phyloP scores from a whole-genome alignment of 148 eudicot species.

The Pouteria glomerata region DNA sequence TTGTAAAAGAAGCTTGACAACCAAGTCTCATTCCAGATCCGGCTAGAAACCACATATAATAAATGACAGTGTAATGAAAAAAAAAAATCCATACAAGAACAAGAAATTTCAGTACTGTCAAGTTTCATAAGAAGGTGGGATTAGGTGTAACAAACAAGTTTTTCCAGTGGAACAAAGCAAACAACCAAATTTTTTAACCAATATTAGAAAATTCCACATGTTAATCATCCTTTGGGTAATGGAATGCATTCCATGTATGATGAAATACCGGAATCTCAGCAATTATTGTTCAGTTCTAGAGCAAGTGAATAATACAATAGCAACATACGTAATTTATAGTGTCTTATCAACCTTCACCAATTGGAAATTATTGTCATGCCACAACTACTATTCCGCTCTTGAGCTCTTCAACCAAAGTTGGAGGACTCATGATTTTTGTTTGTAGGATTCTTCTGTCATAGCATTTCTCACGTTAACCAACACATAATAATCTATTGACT shows the following conservation, averaged over 20 bases:
- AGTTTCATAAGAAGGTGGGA: not conserved
- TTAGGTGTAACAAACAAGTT: not conserved
- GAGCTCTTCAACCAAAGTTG: not conserved
- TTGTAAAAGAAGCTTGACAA: slow-evolving; percentile 62
- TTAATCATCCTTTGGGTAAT: not conserved
- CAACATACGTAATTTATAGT: not conserved
- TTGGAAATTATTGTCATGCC: not conserved
- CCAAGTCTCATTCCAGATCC: slow-evolving; percentile 82
- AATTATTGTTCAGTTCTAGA: not conserved
- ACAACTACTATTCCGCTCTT: not conserved
- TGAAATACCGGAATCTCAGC: not conserved
- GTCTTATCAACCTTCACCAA: not conserved
- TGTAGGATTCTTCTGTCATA: not conserved
- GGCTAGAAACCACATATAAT: slow-evolving; percentile 30
- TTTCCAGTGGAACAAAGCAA: not conserved
- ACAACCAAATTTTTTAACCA: not conserved
- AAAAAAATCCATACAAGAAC: not conserved
- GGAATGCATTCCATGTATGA: not conserved
- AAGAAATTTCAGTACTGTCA: not conserved
- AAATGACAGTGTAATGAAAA: not conserved
- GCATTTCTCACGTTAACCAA: not conserved
- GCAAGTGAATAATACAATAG: not conserved
- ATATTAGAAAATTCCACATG: not conserved
- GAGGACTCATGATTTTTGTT: not conserved
- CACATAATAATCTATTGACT: not conserved